These are phyloP conservation scores for Hypseocharis bilobata DNA, from an alignment of 441 rosid species.

Conservation along the genomic window DNA sequence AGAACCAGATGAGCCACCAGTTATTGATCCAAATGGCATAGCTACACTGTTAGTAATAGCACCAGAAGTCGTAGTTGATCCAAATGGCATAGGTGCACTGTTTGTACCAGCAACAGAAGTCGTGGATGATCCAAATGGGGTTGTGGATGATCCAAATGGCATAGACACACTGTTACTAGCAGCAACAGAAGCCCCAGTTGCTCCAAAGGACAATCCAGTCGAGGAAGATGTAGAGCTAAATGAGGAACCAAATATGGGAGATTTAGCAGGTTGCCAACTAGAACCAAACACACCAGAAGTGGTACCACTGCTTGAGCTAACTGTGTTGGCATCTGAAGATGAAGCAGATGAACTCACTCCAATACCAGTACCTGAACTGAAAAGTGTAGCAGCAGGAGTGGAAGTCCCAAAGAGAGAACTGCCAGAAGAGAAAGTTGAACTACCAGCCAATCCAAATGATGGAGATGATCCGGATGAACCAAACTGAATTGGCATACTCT, in stretches of 20 bases:
- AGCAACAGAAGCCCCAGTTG: constrained; percentile 34
- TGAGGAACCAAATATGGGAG: constrained; percentile 35
- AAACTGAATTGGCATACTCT: constrained; percentile 41
- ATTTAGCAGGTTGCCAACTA: constrained; percentile 43
- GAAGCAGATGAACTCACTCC: constrained; percentile 35
- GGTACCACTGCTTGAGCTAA: constrained; percentile 34
- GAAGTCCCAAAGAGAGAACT: constrained; percentile 42
- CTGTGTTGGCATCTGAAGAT: constrained; percentile 29
- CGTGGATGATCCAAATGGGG: neutral
- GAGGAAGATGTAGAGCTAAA: constrained; percentile 35
- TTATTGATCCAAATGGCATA: neutral
- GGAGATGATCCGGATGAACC: constrained; percentile 38
- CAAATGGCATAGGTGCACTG: constrained; percentile 34
- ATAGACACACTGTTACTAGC: no score
- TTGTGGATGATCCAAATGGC: neutral
- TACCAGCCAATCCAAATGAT: constrained; percentile 41
- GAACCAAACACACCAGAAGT: constrained; percentile 41
- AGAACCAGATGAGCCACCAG: neutral
- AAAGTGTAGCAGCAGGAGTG: constrained; percentile 29
- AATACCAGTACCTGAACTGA: constrained; percentile 39
- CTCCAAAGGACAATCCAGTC: constrained; percentile 39
- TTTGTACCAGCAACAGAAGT: neutral
- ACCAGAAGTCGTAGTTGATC: constrained; percentile 27
- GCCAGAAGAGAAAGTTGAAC: constrained; percentile 34
- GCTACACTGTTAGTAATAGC: neutral